phyloP scores from a whole-genome alignment of 257 asterid genomes.

The Nicotiana undulata region DNA sequence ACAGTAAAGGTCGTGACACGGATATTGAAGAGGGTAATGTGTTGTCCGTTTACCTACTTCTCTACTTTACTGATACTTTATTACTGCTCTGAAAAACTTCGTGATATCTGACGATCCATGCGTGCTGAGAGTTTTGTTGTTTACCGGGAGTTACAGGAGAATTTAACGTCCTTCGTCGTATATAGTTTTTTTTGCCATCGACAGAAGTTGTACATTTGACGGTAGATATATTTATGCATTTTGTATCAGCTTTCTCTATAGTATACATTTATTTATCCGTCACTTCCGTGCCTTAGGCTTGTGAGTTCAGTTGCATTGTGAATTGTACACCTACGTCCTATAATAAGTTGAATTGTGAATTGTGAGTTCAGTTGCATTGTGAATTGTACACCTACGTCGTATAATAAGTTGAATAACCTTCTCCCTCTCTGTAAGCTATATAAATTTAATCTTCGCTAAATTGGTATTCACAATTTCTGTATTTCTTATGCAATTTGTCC shows the following conservation, averaged over 20 bases:
- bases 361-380: not conserved
- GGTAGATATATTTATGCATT: not conserved
- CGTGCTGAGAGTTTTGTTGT: not conserved
- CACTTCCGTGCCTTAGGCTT: not conserved
- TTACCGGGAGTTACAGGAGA: not conserved
- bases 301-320: not conserved
- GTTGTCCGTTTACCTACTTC: not conserved
- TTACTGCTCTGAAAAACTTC: not conserved
- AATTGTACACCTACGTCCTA: no score
- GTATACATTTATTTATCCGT: not conserved
- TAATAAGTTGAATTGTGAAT: no score
- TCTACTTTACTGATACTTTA: not conserved
- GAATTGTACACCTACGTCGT: no score
- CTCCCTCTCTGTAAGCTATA: not conserved
- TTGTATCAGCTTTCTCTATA: not conserved
- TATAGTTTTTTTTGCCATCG: not conserved
- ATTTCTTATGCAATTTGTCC: not conserved
- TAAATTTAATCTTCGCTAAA: no score
- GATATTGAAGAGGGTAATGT: not conserved
- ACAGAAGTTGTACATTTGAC: not conserved
- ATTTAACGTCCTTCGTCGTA: not conserved
- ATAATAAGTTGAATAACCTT: no score
- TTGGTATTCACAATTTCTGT: not conserved
- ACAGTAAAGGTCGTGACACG: not conserved
- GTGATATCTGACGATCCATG: not conserved